phyloP scores from a whole-genome alignment of 2,329 filamentous ascomycete species.

The Pestalotiopsis sp. region DNA sequence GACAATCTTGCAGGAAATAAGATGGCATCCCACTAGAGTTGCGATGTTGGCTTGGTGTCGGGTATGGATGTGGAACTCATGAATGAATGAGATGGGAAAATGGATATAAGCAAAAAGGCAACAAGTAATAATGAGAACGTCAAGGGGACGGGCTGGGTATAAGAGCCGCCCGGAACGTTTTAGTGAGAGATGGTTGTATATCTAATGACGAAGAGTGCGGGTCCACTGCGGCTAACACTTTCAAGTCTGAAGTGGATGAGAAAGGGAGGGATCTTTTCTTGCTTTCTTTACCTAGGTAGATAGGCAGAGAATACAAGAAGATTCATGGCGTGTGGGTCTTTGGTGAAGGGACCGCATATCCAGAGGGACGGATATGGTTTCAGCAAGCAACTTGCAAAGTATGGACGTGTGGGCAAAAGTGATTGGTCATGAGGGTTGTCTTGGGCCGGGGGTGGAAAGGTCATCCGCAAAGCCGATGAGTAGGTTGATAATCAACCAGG shows the following conservation, averaged over 20 bases:
- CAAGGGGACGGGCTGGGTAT: neutral
- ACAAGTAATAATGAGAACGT: neutral
- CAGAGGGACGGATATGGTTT: constrained; percentile 27
- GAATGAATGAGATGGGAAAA: constrained; percentile 16
- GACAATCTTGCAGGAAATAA: constrained; percentile 84
- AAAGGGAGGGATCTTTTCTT: neutral
- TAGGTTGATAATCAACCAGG: constrained; percentile 19
- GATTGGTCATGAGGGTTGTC: constrained; percentile 28
- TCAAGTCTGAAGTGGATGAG: neutral
- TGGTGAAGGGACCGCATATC: constrained; percentile 20
- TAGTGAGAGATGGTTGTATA: neutral
- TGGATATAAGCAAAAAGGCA: constrained; percentile 14
- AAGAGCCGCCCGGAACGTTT: neutral
- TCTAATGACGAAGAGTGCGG: constrained; percentile 4
- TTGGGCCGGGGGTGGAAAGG: constrained; percentile 23
- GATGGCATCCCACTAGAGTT: constrained; percentile 69
- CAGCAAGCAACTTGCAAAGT: constrained; percentile 17
- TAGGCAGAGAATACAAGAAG: neutral
- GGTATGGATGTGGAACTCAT: constrained; percentile 17
- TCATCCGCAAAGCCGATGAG: constrained; percentile 36
- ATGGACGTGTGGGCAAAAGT: constrained; percentile 19
- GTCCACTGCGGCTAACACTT: constrained; percentile 5
- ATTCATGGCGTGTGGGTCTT: constrained; percentile 28
- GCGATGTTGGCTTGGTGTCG: constrained; percentile 16
- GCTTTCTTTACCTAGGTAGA: neutral